Conservation (phyloP, 116 monocot genomes). For the Zostera marina region DNA sequence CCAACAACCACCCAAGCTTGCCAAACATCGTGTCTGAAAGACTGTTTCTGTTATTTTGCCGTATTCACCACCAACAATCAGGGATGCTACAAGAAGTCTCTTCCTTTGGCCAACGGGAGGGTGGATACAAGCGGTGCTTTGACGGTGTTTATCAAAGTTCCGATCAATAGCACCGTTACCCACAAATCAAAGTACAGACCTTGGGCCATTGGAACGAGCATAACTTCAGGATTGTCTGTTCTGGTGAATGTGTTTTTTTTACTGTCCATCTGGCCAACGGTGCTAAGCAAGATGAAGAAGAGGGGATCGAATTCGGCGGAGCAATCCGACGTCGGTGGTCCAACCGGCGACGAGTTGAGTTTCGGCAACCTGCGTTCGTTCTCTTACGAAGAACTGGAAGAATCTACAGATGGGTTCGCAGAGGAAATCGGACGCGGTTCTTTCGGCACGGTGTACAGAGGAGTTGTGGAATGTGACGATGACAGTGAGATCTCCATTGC, state of each 20-base stretch:
- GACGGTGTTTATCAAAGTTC: conserved; percentile 19
- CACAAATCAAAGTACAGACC: not conserved
- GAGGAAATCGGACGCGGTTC: conserved; percentile 39
- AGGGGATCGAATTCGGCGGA: too few relatives aligned
- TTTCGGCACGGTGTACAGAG: conserved; percentile 31
- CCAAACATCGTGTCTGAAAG: conserved; percentile 9
- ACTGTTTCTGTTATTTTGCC: conserved; percentile 23
- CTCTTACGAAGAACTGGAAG: conserved; percentile 22
- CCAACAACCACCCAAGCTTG: conserved; percentile 8
- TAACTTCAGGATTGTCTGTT: not conserved
- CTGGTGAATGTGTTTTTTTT: conserved; percentile 7
- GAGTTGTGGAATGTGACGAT: not conserved
- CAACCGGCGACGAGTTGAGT: too few relatives aligned
- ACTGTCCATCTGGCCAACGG: not conserved
- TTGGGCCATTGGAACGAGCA: not conserved
- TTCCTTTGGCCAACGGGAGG: conserved; percentile 19
- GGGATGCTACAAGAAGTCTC: conserved; percentile 30
- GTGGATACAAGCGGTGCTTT: not conserved
- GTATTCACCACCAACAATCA: conserved; percentile 1
- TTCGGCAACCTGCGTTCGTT: conserved; percentile 19
- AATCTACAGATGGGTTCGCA: conserved; percentile 22
- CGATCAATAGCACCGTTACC: not conserved
- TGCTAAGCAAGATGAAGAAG: not conserved
- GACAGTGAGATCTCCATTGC: conserved; percentile 2
- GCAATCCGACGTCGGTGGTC: too few relatives aligned